Evolutionary conservation across 306 rosid genomes (phyloP).

Genomic region (Gastrolobium bilobum): DNA sequence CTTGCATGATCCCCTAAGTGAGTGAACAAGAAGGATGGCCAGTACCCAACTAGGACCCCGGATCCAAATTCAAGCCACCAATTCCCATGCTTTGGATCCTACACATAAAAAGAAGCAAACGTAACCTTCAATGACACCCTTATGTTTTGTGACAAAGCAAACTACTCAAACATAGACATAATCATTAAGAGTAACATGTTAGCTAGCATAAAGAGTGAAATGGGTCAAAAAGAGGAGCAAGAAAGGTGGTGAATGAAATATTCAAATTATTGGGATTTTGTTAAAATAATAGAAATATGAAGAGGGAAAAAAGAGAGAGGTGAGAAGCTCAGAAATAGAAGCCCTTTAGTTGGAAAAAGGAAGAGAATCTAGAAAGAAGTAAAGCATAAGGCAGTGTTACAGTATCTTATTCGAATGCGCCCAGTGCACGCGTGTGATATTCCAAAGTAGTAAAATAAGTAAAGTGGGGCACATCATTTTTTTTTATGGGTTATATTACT

Average conservation of each 20-base stretch:
- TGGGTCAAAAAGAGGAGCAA: constrained; percentile 42
- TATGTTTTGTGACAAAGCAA: constrained; percentile 29
- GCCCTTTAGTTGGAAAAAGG: constrained; percentile 45
- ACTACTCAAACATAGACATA: constrained; percentile 44
- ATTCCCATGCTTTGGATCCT: constrained; percentile 91
- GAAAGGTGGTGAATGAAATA: constrained; percentile 17
- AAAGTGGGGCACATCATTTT: not conserved
- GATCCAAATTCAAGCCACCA: constrained; percentile 91
- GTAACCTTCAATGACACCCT: not conserved
- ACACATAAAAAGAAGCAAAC: not conserved
- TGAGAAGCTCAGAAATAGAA: constrained; percentile 38
- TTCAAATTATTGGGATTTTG: constrained; percentile 8
- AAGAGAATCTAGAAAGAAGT: constrained; percentile 61
- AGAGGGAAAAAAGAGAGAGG: not conserved
- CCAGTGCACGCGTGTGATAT: constrained; percentile 34
- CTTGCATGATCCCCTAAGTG: constrained; percentile 77
- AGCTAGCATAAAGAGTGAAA: constrained; percentile 25
- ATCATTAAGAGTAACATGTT: constrained; percentile 38
- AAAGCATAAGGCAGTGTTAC: constrained; percentile 48
- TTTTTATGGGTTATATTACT: no score
- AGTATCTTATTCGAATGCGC: constrained; percentile 43
- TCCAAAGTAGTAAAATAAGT: constrained; percentile 1
- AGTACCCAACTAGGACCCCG: constrained; percentile 75
- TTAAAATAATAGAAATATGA: constrained; percentile 7
- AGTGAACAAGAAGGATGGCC: constrained; percentile 82